Base-by-base conservation (phyloP, 202 grass and related monocot species). In the Schoenoplectus triqueter region DNA sequence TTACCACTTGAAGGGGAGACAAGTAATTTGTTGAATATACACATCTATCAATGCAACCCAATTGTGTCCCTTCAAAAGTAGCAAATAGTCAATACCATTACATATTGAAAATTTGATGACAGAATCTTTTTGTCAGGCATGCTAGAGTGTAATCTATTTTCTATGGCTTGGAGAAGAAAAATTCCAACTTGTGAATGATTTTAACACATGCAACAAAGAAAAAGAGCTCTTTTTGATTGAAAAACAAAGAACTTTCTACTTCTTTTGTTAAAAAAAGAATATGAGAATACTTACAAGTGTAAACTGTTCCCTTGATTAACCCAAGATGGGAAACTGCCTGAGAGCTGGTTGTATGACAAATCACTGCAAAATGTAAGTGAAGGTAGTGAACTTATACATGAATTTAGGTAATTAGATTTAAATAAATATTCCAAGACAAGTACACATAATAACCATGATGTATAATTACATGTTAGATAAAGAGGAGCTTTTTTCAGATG, bases 331-430 rank as follows among this genome's bases (percentile, higher is more conserved):
- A 95, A 89, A 44, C 48, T 95, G 82, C 95, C 95, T 49, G 89
- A 87, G 5, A 98, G 84, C 73, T 93, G 89, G 77, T 98, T 98
- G 88, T 95, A 98, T 21, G 95, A 98, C 66, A 97, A 88, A 82
- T 98, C 95, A 79, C 91, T 98, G 42, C 66, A 86, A 44, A 80
- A 69, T 84, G 50, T 1, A 40, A 86, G 15, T 72, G 51, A 42
- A 31, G 31, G 31, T 65, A 65, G 15, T 68, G 41, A 51, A 69
- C 20, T 55, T 82, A 50, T 51, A 1, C 21, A 55, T 65, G 6
- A 54, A 68, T 4, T 14, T 65, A 20, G 2, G 14, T 40, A 83
- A 71, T 22, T 54, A 11, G 14, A 44, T 69, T 59, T 15, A 70
- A 55, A 44, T 54, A 55, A 21, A 82, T 5, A 41, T 68, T 56